Evolutionary conservation across 345 rosid species (phyloP), one percentile per base, ranked within the genome.

Genomic region (Arabis hirsuta): DNA sequence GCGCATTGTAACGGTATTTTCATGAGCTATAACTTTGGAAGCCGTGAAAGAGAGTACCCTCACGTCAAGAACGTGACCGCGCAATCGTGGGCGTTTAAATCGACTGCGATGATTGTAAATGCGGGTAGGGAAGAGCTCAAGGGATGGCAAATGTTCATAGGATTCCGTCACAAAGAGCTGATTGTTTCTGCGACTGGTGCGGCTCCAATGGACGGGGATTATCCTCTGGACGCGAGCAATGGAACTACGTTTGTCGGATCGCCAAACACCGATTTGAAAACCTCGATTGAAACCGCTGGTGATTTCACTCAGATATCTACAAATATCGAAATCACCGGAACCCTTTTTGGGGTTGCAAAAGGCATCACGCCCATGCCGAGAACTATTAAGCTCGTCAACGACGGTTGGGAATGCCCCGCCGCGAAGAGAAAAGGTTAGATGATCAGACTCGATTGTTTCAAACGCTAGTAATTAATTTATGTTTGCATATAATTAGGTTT

Each of bases 51-150:
- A 73, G 86, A 77, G 54, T 87, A 69, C 57, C 99, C 99, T 0
- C 80, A 62, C 32, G 69, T 90, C 2, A 95, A 91, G 77, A 91
- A 95, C 58, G 89, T 81, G 29, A 73, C 86, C 5, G 96, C 97
- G 0, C 98, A 95, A 71, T 77, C 99, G 0, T 95, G 99, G 99
- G 85, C 96, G 29, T 95, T 95, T 63, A 83, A 84, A 65, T 68
- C 96, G 20, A 43, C 66, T 19, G 87, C 92, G 19, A 71, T 84
- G 8, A 80, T 95, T 14, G 58, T 83, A n/a, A 95, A 95, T 54
- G 39, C 83, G 0, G 99, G 91, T 2, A 39, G n/a, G 3, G 88
- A 82, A 9, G 96, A 88, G 74, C 62, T 95, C 0, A 85, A 84
- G 57, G 89, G 84, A 0, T 95, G 99, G 99, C 81, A 83, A 65